Base-by-base conservation (phyloP, 202 grass and related monocot genomes). In the Miscanthus sacchariflorus region DNA sequence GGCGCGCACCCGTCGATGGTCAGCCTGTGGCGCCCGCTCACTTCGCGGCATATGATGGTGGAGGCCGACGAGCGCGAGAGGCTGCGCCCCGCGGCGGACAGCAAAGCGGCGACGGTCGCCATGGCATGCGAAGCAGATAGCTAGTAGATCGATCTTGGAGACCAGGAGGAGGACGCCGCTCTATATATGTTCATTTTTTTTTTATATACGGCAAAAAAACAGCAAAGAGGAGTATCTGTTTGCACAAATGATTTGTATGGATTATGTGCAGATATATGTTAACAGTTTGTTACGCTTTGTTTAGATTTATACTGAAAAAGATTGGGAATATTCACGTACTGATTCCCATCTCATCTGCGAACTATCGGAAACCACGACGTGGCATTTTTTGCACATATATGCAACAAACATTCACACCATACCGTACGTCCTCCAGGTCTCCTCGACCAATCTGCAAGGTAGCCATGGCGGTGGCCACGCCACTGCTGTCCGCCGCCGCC, bases 1-100 rank as follows among this genome's bases (percentile, higher is more conserved):
- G 54, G 38, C 3, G 2, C 0, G 82, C 19, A 84, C 23, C 70
- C 82, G 24, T 74, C 70, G 70, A 84, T 65, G 23, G 24, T 74
- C 9, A 84, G 70, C 23, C 44, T 64, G 82, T 84, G 82, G n/a
- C 44, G 42, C 2, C 82, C 82, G 1, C 39, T 33, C 38, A 84
- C 24, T 18, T 84, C 70, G 5, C 71, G 71, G 54, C 39, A 21
- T 0, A 75, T 25, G 24, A 75, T 74, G 24, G 56, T 45, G 11
- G 82, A 84, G 15, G 71, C 81, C 9, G 70, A 12, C 4, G 7
- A n/a, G 9, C 38, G 9, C 15, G 54, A 64, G 5, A 72, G 7
- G 49, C 69, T 49, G 69, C 36, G 9, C 15, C 38, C 68, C 36
- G 50, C 81, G 81, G 81, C 5, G 9, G 79, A 50, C 14, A 65